Conservation (phyloP, 2,329 filamentous ascomycete genomes). For the Neoascochyta sp. region DNA sequence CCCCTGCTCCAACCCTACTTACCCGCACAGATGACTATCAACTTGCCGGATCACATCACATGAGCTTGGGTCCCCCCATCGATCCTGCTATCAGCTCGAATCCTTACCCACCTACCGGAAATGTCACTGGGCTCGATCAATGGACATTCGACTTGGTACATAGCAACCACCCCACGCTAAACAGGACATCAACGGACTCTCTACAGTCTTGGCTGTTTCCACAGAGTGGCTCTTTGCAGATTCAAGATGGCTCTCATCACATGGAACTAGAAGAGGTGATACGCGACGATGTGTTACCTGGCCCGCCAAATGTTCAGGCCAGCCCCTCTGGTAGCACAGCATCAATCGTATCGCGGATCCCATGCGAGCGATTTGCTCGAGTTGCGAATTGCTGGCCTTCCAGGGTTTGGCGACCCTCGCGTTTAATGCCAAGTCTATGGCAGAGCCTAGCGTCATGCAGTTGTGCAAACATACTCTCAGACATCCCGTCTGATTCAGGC, state of each 20-base stretch:
- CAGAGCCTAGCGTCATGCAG: constrained; percentile 28
- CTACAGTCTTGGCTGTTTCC: constrained; percentile 38
- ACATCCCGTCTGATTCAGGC: no score
- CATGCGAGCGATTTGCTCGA: constrained; percentile 37
- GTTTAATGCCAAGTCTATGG: constrained; percentile 37
- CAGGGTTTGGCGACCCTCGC: constrained; percentile 26
- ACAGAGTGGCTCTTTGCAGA: constrained; percentile 29
- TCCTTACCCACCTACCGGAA: constrained; percentile 33
- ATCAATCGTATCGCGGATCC: constrained; percentile 39
- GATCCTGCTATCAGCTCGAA: constrained; percentile 38
- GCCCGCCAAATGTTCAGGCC: constrained; percentile 22
- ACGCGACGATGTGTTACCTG: constrained; percentile 25
- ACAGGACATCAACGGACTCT: constrained; percentile 35
- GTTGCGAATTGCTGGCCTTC: constrained; percentile 41
- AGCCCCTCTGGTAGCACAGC: constrained; percentile 36
- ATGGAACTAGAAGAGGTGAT: constrained; percentile 32
- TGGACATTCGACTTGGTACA: constrained; percentile 40
- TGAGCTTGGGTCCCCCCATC: constrained; percentile 33
- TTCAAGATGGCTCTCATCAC: constrained; percentile 25
- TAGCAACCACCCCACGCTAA: constrained; percentile 35
- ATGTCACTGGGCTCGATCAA: constrained; percentile 35
- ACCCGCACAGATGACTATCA: constrained; percentile 19
- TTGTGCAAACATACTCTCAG: constrained; percentile 36
- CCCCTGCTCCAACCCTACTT: constrained; percentile 22
- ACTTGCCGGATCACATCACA: constrained; percentile 28